Evolutionary conservation across 2,329 filamentous ascomycete species (phyloP), one percentile per base, ranked within the genome.

Genomic region (Raffaelea arxii): DNA sequence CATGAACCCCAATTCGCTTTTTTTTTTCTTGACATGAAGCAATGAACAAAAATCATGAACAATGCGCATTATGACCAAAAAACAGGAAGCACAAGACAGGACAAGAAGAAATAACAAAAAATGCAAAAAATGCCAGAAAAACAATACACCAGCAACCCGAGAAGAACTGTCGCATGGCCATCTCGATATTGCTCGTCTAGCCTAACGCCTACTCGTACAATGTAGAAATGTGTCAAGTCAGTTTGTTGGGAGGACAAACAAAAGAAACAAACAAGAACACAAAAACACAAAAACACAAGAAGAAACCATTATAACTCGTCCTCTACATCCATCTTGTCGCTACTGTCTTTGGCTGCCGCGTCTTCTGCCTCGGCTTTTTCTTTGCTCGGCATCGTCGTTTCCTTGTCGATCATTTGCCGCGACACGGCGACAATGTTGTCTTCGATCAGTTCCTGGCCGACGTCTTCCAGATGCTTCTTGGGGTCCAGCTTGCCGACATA

Each of bases 381-480:
- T 66, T 83, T 82, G 63, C 78, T 82, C 19, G 91, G 87, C 66
- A 94, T 86, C 5, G 89, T 92, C 4, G 92, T 92, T 66, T 98
- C 92, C 71, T 97, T 97, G 71, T 97, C 92, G 59, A 98, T 97
- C 91, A 98, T 96, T 67, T 97, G 92, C 64, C 91, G 78, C 54
- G 89, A 94, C n/a, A 98, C 90, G 4, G 89, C 87, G 12, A 98
- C 92, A 54, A 98, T 98, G 68, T 98, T 98, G 77, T 98, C 92
- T 70, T 98, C 94, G 59, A 98, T 97, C 54, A 97, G 77, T 64
- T 94, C 83, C 68, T 96, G 90, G 46, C 92, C 92, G 41, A 98
- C 87, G 57, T 95, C 89, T 67, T 96, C 90, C 62, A 98, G 77
- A 65, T 98, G 94, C 75, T 98, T 98, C 84, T 98, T 98, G 48